Base-by-base conservation (phyloP, 2,329 filamentous ascomycete genomes). In the Penicillium sp. region DNA sequence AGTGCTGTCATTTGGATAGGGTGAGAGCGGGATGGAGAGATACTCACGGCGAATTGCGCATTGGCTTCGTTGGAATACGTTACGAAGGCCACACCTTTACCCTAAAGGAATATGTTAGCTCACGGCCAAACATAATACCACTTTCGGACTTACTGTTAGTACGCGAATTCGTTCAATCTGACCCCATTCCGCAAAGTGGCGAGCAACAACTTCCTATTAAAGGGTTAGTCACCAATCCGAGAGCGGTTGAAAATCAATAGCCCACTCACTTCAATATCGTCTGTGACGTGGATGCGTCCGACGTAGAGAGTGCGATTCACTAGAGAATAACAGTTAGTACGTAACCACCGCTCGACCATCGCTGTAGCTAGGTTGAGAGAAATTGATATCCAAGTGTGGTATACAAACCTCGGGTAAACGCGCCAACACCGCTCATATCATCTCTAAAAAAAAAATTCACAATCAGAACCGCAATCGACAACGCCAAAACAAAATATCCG, bases 181-280 rank as follows among this genome's bases (percentile, higher is more conserved):
- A 0, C 95, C 95, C 93, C 93, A 99, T 83, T 99, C 95, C 25
- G 92, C 90, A 73, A 98, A 97, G 78, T 99, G 95, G 14, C 96
- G 84, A 34, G 94, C 89, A 5, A 98, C 94, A 38, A 98, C 86
- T 78, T 99, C 95, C 74, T 99, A 94, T 17, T 22, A 45, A 51
- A 5, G 31, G 17, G 20, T 42, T 20, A 53, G 25, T 38, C 25
- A 11, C 39, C 12, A 17, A 4, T 12, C 5, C 41, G 10, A n/a
- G 20, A 28, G 7, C 17, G 1, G 14, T n/a, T 17, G 1, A 12
- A 1, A 37, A n/a, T 25, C 11, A 42, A 45, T 15, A n/a, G 17
- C 1, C 3, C 35, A 37, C 41, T 38, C 17, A 28, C 43, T 47
- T 55, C 57, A 63, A 98, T 97, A 72, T 98, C 94, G 75, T 98